phyloP scores from a whole-genome alignment of 805 yeast species.

The Kurtzmaniella fragi region DNA sequence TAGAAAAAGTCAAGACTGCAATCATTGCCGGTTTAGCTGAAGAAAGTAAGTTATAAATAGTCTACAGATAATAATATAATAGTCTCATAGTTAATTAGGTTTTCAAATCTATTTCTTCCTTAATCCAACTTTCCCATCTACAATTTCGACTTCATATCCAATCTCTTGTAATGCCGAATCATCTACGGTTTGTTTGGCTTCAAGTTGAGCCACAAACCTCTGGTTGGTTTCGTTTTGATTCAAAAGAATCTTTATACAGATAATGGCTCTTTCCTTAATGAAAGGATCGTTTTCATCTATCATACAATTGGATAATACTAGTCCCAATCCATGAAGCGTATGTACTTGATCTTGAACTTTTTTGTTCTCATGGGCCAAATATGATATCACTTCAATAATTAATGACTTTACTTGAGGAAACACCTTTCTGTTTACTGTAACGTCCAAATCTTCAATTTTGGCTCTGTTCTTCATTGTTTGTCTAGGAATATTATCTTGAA shows the following conservation, averaged over 20 bases:
- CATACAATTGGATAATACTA: conserved; percentile 73
- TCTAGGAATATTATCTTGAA: conserved; percentile 38
- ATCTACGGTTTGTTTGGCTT: conserved; percentile 63
- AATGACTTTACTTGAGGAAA: conserved; percentile 67
- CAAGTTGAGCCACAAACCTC: conserved; percentile 66
- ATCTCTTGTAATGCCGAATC: conserved; percentile 55
- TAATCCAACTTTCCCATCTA: conserved; percentile 63
- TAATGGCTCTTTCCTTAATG: conserved; percentile 76
- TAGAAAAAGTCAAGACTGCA: conserved; percentile 67
- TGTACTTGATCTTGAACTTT: conserved; percentile 66
- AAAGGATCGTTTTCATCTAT: conserved; percentile 88
- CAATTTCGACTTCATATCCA: conserved; percentile 73
- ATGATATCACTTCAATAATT: conserved; percentile 61
- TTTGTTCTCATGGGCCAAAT: conserved; percentile 46
- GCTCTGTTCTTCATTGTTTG: conserved; percentile 20
- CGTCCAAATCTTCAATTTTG: conserved; percentile 5
- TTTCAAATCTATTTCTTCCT: conserved; percentile 29
- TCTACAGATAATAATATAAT: not conserved
- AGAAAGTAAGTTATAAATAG: conserved; percentile 1
- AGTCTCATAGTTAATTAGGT: too few species aligned
- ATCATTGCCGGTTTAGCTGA: conserved; percentile 61
- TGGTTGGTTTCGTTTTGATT: conserved; percentile 68
- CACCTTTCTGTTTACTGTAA: conserved; percentile 1
- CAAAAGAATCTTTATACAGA: conserved; percentile 69
- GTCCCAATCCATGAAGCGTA: conserved; percentile 59